Base-by-base conservation (phyloP, 768 basidiomycete genomes). In the Crucibulum laeve region DNA sequence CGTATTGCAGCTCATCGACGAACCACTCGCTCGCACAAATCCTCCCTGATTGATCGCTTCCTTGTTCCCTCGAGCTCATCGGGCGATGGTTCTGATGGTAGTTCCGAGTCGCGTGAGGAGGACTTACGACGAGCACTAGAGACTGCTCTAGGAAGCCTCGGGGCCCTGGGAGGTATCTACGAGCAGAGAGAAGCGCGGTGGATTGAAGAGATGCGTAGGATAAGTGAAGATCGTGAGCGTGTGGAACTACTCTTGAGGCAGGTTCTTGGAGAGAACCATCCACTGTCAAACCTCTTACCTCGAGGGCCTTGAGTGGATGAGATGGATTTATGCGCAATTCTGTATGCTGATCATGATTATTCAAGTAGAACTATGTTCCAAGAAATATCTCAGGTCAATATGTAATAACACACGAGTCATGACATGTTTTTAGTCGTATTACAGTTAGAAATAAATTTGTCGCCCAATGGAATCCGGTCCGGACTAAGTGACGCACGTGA, bases 101-200 rank as follows among this genome's bases (percentile, higher is more conserved):
- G 73, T 46, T 68, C 71, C 11, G 76, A 76, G 36, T 63, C 71
- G 1, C 68, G 76, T 0, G 84, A 87, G 48, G 77, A 73, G 40
- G 85, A 87, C 33, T 64, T 90, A 25, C 80, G 77, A 45, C 74
- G 80, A 0, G 85, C 83, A 1, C 62, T 90, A 35, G 82, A 82
- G 49, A 74, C 80, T 1, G 80, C 87, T 1, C 50, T 89, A 38
- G 80, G 77, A 1, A 86, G 85, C 51, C 70, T 89, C 18, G 73
- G 75, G 21, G 69, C 74, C 14, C 65, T 91, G 41, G 74, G 80
- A 25, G 60, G 65, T 25, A 80, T 90, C 25, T 88, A 86, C 42
- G 82, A 82, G 17, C 73, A 82, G 49, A 67, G 86, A 14, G 85
- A 84, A 56, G 70, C 73, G 38, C 68, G 87, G 32, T 86, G 85